Evolutionary conservation across 1,284 basidiomycete species (phyloP).

Genomic region (Mycocalia duriaeana): DNA sequence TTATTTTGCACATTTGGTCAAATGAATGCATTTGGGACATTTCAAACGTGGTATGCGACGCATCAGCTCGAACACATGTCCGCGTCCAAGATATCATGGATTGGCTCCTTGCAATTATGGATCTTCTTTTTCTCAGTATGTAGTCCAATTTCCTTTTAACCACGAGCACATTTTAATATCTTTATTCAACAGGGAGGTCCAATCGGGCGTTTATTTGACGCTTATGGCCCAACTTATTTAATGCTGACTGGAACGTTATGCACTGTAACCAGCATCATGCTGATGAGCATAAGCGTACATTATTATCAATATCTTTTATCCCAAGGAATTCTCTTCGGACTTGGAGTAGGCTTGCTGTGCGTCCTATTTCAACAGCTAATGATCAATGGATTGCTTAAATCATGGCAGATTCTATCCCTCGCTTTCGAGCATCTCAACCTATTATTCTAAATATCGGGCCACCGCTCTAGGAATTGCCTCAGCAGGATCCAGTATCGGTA

Average conservation of each 20-base stretch:
- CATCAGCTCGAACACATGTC: slow-evolving; percentile 36
- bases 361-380: slow-evolving; percentile 17
- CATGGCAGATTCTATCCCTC: slow-evolving; percentile 50
- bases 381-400: slow-evolving; percentile 10
- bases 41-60: slow-evolving; percentile 41
- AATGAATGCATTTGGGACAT: slow-evolving; percentile 49
- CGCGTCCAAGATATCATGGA: slow-evolving; percentile 46
- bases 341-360: slow-evolving; percentile 55
- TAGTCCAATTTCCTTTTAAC: slow-evolving; percentile 5
- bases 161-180: background rate
- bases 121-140: slow-evolving; percentile 47
- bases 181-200: slow-evolving; percentile 37
- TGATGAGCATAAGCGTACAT: slow-evolving; percentile 49
- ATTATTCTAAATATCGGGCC: slow-evolving; percentile 53
- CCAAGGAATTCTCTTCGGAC: slow-evolving; percentile 55
- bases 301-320: slow-evolving; percentile 57
- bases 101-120: slow-evolving; percentile 47
- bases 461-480: slow-evolving; percentile 52
- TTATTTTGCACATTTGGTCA: slow-evolving; percentile 48
- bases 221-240: slow-evolving; percentile 44
- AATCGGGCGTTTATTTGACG: slow-evolving; percentile 46
- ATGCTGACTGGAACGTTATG: slow-evolving; percentile 39
- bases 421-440: slow-evolving; percentile 48
- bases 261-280: slow-evolving; percentile 39
- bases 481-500: slow-evolving; percentile 52